Conservation (phyloP, 2,329 filamentous ascomycete genomes). For the Fusarium sp. region DNA sequence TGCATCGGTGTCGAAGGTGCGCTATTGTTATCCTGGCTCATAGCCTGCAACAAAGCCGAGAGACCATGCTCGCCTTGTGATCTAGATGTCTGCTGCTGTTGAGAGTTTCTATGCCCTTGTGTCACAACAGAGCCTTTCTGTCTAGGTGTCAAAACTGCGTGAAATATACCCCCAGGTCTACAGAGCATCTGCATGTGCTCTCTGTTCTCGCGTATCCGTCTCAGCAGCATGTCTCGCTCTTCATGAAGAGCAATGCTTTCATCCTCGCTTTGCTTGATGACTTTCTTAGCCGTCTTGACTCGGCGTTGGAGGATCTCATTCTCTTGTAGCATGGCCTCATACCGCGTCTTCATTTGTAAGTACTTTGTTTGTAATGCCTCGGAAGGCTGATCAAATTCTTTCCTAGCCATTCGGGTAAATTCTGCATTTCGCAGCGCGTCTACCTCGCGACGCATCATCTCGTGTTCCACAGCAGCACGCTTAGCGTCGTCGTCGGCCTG, state of each 20-base stretch:
- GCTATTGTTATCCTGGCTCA: conserved; percentile 77
- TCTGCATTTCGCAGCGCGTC: conserved; percentile 82
- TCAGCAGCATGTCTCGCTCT: conserved; percentile 79
- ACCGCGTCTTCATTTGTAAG: conserved; percentile 71
- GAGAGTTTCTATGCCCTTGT: conserved; percentile 57
- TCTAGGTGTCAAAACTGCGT: conserved; percentile 69
- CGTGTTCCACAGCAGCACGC: conserved; percentile 88
- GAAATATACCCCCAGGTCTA: conserved; percentile 75
- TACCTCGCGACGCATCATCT: conserved; percentile 88
- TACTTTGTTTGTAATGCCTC: conserved; percentile 65
- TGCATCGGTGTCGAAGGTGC: conserved; percentile 75
- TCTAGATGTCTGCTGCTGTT: conserved; percentile 62
- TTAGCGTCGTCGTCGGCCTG: conserved; percentile 87
- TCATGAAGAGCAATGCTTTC: conserved; percentile 76
- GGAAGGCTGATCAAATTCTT: conserved; percentile 60
- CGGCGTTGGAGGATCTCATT: conserved; percentile 71
- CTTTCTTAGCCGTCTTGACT: conserved; percentile 76
- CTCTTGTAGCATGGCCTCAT: conserved; percentile 72
- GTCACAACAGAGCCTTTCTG: conserved; percentile 51
- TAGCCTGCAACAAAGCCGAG: conserved; percentile 81
- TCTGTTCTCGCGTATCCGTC: conserved; percentile 87
- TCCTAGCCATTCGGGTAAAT: conserved; percentile 69
- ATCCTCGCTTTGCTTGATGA: conserved; percentile 81
- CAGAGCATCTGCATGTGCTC: conserved; percentile 85
- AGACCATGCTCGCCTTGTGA: conserved; percentile 68